Percentiles rank a stretch among this genome's conserved stretches.
These are phyloP conservation scores for Pleurotus djamor DNA, from an alignment of 768 basidiomycete genomes.

Conservation along the genomic window DNA sequence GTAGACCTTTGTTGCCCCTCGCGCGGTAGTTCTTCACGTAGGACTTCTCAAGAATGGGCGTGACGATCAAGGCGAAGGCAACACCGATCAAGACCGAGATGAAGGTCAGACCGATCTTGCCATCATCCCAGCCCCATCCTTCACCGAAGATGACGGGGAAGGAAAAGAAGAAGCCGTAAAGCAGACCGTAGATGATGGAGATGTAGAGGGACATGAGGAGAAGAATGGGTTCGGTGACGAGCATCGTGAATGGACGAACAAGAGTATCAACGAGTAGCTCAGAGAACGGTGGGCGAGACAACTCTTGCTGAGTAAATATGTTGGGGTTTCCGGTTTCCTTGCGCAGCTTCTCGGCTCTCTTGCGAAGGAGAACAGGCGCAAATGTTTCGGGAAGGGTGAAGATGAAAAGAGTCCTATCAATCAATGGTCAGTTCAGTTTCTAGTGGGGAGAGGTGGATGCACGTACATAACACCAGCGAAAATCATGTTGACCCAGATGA, in stretches of 20 bases:
- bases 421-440: not conserved
- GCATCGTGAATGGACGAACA: constrained; percentile 40
- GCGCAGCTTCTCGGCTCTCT: constrained; percentile 34
- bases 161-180: constrained; percentile 12
- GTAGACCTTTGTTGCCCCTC: constrained; percentile 34
- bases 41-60: constrained; percentile 28
- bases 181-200: constrained; percentile 37
- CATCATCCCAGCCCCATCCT: constrained; percentile 31
- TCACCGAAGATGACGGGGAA: constrained; percentile 36
- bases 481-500: constrained; percentile 37
- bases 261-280: constrained; percentile 37
- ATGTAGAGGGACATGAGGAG: constrained; percentile 43
- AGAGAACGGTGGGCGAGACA: constrained; percentile 27
- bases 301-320: constrained; percentile 40
- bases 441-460: not conserved
- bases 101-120: constrained; percentile 35
- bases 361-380: constrained; percentile 37
- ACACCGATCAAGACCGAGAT: constrained; percentile 37
- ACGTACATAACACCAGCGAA: constrained; percentile 30
- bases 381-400: constrained; percentile 42
- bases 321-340: constrained; percentile 28
- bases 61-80: constrained; percentile 26
- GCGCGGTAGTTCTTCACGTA: constrained; percentile 27
- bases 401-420: constrained; percentile 13
- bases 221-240: constrained; percentile 43